Evolutionary conservation across 148 eudicot species (phyloP).

Genomic region (Suaeda aralocaspica): DNA sequence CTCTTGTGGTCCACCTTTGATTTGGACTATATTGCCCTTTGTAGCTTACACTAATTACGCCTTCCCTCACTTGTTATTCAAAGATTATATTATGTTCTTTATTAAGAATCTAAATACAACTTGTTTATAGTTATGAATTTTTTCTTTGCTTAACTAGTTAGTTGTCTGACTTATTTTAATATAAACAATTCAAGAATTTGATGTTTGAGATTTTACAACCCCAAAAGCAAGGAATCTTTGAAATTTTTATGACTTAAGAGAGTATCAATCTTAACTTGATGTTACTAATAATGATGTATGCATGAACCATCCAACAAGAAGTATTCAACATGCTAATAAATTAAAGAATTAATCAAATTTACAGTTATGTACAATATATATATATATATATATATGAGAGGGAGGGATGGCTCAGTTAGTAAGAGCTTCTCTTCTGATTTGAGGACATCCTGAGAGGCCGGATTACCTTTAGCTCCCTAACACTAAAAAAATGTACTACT

Average conservation of each 20-base stretch:
- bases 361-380: too few species aligned
- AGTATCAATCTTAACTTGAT: neutral
- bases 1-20: neutral
- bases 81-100: neutral
- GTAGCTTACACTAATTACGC: neutral
- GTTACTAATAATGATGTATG: too few species aligned
- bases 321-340: neutral
- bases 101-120: neutral
- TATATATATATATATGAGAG: too few species aligned
- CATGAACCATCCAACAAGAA: neutral
- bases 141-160: neutral
- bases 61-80: neutral
- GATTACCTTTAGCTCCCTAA: too few species aligned
- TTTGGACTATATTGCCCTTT: constrained; percentile 19
- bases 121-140: neutral
- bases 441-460: too few species aligned
- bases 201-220: neutral
- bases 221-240: neutral
- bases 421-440: too few species aligned
- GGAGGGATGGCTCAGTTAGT: too few species aligned
- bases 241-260: neutral
- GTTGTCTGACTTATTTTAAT: neutral
- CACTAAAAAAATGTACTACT: too few species aligned
- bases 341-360: neutral
- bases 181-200: neutral